Base-by-base conservation (phyloP, 2,329 filamentous ascomycete species). In the Arthrinium phaeospermum region DNA sequence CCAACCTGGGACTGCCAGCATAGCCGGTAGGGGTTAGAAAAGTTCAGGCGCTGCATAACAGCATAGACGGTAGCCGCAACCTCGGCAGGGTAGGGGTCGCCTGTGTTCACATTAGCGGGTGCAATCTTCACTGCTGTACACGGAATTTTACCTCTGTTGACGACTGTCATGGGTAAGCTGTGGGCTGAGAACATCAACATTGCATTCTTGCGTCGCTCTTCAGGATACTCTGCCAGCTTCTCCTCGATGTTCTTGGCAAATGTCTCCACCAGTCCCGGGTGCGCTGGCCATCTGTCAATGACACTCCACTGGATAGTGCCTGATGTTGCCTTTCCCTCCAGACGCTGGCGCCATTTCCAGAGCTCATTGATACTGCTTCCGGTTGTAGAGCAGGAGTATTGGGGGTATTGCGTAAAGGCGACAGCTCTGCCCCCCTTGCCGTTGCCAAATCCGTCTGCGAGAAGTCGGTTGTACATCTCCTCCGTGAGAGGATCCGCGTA, bases 1-100 rank as follows among this genome's bases (percentile, higher is more conserved):
- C 97, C 96, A 75, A 99, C 96, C 83, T 99, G 96, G 6, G 95
- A 98, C 83, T 99, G 96, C 96, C 96, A 99, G 79, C 95, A 96
- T 24, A 99, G 87, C 71, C 96, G 92, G 84, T 98, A 98, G 7
- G 93, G 94, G 84, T 99, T 96, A 74, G 91, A 92, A 83, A 96
- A 95, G 45, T 92, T 92, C 19, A 99, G 88, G 68, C 94, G 89
- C 81, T 97, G 90, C 93, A 98, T 98, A n/a, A 99, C 96, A 3
- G 96, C 95, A 80, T 98, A 92, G 12, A 98, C 96, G 0, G 96
- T 99, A 13, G 96, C 96, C 8, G 94, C 96, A 7, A 99, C 96
- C 82, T 99, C 96, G 45, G 94, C 92, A 1, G 96, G 96, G 81
- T 99, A 99, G 0, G 96, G 93, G 79, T 99, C 96, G 74, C 96